Evolutionary conservation across 441 rosid species (phyloP), one percentile per base, ranked within the genome.

Genomic region (Croton setiger): DNA sequence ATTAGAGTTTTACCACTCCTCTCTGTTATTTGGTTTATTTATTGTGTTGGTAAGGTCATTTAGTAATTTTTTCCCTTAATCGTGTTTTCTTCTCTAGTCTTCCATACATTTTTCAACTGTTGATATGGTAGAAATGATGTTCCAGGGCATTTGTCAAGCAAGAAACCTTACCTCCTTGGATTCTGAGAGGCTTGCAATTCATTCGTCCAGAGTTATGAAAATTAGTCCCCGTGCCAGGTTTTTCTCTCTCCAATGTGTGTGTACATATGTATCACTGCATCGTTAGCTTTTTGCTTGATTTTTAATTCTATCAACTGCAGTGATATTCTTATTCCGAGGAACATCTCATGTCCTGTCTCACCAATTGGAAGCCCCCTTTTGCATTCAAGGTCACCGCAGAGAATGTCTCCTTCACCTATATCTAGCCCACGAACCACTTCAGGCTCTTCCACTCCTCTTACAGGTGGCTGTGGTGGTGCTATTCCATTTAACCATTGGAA

Each of bases 381-480:
- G 65, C 83, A 77, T 75, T 73, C 90, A 72, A 85, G 88, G 72
- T 87, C 88, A 11, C 90, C 92, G 2, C 89, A 74, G 74, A 85
- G 86, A 75, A 81, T 83, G 85, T 88, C 95, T 66, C 89, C 91
- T 52, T 86, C 94, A 31, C 94, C 88, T 11, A 87, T 88, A 64
- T 80, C 92, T 39, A 88, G 92, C 70, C 92, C 95, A 0, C 74
- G 84, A 59, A 79, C 92, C n/a, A 59, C 85, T 43, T 87, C 94
- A 66, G 94, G 88, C 52, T 69, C 95, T 23, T 88, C 92, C 55
- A 87, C 92, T 21, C 95, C 91, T 65, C 82, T 86, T 48, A 80
- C 91, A 6, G 86, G 87, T 71, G 89, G 89, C 52, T 73, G 71
- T 39, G 91, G 88, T 39, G 91, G 88, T 60, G 72, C 88, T 27